A percentile compares a stretch with the other conserved stretches of the same genome.
phyloP scores from a whole-genome alignment of 257 asterid species.

The Echites panduratus region DNA sequence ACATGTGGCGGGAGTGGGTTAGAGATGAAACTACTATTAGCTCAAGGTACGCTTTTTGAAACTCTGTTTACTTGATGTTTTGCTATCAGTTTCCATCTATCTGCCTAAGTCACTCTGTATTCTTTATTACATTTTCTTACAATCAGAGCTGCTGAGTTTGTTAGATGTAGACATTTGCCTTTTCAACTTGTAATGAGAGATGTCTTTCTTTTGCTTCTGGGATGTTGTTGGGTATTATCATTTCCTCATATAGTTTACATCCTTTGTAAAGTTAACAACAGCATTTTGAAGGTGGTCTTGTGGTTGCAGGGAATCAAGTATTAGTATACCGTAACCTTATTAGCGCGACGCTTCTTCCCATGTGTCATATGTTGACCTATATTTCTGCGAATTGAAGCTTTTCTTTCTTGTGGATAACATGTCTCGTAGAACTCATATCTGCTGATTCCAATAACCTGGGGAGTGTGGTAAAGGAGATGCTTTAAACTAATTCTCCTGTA shows the following conservation, averaged over 20 bases:
- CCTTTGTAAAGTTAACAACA: not conserved
- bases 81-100: not conserved
- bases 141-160: not conserved
- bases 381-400: not conserved
- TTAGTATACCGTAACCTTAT: not conserved
- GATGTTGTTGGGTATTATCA: not conserved
- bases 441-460: not conserved
- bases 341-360: not conserved
- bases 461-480: not conserved
- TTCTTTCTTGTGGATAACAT: not conserved
- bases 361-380: not conserved
- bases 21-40: constrained; percentile 65
- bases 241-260: not conserved
- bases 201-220: not conserved
- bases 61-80: not conserved
- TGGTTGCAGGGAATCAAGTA: not conserved
- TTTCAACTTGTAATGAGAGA: not conserved
- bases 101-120: not conserved
- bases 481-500: not conserved
- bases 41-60: constrained; percentile 42
- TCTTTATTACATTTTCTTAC: not conserved
- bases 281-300: not conserved
- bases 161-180: not conserved
- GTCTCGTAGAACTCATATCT: not conserved
- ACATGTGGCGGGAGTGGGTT: constrained; percentile 95